Base-by-base conservation (phyloP, 306 rosid species). In the Dalbergia cochinchinensis region DNA sequence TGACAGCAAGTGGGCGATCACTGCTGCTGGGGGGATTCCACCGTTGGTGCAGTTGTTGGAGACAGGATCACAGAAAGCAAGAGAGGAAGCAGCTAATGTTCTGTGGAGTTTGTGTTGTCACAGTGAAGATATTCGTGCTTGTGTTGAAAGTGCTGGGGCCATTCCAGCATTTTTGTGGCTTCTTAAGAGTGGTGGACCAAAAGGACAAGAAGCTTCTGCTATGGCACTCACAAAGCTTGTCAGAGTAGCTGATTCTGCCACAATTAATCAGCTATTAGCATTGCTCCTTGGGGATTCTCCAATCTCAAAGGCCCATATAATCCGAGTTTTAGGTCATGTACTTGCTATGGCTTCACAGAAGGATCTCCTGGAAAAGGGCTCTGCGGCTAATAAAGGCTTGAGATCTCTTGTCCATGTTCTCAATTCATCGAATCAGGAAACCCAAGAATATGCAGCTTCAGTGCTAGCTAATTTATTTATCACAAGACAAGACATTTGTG, bases 1-100 rank as follows among this genome's bases (percentile, higher is more conserved):
- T 83, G 99, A 95, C 90, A 92, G 96, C 87, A 95, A 95, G 83
- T 95, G 99, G 99, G 99, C 99, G 77, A 92, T 92, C 78, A 95
- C 99, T 71, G 99, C 99, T 86, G 98, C 99, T 31, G 98, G 99
- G 64, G 99, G 97, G 69, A 95, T 95, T 86, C 99, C 99, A 77
- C 97, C 91, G 41, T 61, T 95, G 85, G 99, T 95, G 82, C 97
- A 95, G 91, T 83, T 92, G 79, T 84, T 95, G 83, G 98, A 95
- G 86, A 88, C 93, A 16, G 97, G 98, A 77, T 91, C 99, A 33
- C 97, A 91, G 74, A 90, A 92, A 79, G 98, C 99, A 51, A 92
- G 89, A 85, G 99, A 95, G 90, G 97, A 92, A 20, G 97, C 97
- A 3, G 99, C 98, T 65, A 95, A 92, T 83, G 88, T 92, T 83